Evolutionary conservation across 768 basidiomycete species (phyloP).

Genomic region (Tricholoma saponaceum): DNA sequence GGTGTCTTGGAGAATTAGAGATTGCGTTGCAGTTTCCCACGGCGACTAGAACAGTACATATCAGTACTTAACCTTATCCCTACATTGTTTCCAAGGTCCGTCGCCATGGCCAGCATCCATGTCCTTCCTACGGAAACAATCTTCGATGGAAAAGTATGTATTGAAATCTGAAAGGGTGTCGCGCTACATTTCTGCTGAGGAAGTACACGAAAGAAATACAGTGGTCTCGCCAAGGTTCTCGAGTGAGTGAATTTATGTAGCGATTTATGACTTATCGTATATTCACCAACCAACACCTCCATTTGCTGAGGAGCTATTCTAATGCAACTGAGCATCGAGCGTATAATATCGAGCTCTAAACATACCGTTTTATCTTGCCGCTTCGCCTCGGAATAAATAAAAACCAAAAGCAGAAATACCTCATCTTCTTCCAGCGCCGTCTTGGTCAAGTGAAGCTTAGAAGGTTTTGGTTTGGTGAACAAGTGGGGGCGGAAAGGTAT

Average conservation of each 20-base stretch:
- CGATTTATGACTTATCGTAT: background rate
- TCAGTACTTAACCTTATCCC: too few relatives aligned
- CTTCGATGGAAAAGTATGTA: too few relatives aligned
- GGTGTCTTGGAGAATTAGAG: too few relatives aligned
- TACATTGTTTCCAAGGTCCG: too few relatives aligned
- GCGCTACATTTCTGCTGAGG: too few relatives aligned
- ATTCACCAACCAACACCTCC: conserved; percentile 13
- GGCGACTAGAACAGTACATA: too few relatives aligned
- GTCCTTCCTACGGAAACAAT: too few relatives aligned
- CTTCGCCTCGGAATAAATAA: conserved; percentile 32
- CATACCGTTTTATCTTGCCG: conserved; percentile 31
- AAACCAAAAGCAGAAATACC: conserved; percentile 32
- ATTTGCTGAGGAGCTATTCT: conserved; percentile 18
- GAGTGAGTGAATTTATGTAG: background rate
- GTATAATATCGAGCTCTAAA: background rate
- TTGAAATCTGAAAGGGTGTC: too few relatives aligned
- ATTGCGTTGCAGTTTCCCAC: too few relatives aligned
- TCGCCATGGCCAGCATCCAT: too few relatives aligned
- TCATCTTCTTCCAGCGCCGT: conserved; percentile 37
- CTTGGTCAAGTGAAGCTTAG: conserved; percentile 34
- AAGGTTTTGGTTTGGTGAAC: conserved; percentile 38
- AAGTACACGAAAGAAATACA: too few relatives aligned
- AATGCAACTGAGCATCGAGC: background rate
- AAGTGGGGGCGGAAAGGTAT: conserved; percentile 48
- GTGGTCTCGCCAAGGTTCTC: background rate